Base-by-base conservation (phyloP, 176 grass and related monocot species). In the Zoysia japonica region DNA sequence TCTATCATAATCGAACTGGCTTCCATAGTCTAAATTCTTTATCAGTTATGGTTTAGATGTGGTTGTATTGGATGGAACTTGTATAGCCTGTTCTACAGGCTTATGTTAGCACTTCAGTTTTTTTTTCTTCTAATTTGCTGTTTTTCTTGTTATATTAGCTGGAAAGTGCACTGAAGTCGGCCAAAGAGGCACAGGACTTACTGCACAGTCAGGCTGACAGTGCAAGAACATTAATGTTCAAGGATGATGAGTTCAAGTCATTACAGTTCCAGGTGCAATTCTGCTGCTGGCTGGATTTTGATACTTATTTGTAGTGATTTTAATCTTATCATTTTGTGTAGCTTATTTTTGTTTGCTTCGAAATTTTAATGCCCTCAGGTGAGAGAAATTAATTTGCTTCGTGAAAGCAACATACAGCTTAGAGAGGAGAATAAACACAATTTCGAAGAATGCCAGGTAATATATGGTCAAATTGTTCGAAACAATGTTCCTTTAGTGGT, bases 371-470 rank as follows among this genome's bases (percentile, higher is more conserved):
- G 64, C 35, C 15, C 36, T 72, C 63, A 98, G 96, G 88, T 94
- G 53, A 94, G 92, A 76, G 96, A 98, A 80, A 84, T 98, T 69
- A 98, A 98, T 90, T 87, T 98, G 75, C 96, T 98, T 89, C 96
- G 96, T 80, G 96, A 98, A 91, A 98, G 96, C 86, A 98, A 98
- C 59, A 92, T 98, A 79, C 96, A 98, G 44, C 96, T 98, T 85
- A 87, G 92, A 77, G 96, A 95, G 83, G 96, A 98, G 86, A 98
- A 94, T 79, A 89, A 46, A 14, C 96, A 98, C 44, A 98, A 98
- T 69, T 93, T 91, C 47, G 92, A 98, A 70, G 96, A 98, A 91
- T 93, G 88, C 72, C 96, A 94, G 96, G 96, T 94, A 36, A 78
- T 76, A 40, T 76, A 47, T 19, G 43, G 10, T 9, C 17, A 44